A percentile compares a stretch with the other conserved stretches of the same genome.
Conservation (phyloP, 192 early-diverging fungal genomes). For the Backusella circina region DNA sequence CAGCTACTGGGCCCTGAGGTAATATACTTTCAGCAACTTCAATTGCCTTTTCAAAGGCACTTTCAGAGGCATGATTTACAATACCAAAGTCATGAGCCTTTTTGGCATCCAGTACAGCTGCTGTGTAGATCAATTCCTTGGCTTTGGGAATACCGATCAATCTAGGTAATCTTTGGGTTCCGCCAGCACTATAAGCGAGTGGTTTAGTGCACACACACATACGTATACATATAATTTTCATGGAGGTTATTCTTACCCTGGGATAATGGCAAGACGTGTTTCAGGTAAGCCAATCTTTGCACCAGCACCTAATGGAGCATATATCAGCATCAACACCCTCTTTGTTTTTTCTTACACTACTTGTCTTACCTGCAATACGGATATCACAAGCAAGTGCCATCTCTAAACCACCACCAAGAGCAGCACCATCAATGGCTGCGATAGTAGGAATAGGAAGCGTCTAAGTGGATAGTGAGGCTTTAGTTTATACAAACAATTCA, state of each 20-base stretch:
- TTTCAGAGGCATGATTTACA: slow-evolving; percentile 74
- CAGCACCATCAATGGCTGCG: slow-evolving; percentile 89
- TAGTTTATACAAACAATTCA: background rate
- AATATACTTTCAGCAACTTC: slow-evolving; percentile 77
- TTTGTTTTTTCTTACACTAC: background rate
- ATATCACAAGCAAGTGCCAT: slow-evolving; percentile 88
- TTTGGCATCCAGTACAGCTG: slow-evolving; percentile 57
- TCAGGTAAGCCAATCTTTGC: slow-evolving; percentile 89
- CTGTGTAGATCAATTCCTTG: slow-evolving; percentile 94
- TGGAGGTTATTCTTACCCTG: slow-evolving; percentile 60
- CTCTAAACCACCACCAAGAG: slow-evolving; percentile 91
- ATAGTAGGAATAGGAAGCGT: slow-evolving; percentile 91
- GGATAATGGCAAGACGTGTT: slow-evolving; percentile 92
- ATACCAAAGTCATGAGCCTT: slow-evolving; percentile 70
- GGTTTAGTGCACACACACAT: background rate
- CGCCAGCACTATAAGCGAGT: slow-evolving; percentile 72
- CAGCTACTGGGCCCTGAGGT: slow-evolving; percentile 79
- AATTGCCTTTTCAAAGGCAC: slow-evolving; percentile 68
- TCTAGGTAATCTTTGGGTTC: slow-evolving; percentile 87
- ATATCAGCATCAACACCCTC: background rate
- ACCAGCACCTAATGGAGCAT: slow-evolving; percentile 33
- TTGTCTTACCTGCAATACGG: slow-evolving; percentile 69
- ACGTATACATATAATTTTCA: background rate
- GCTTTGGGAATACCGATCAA: slow-evolving; percentile 83
- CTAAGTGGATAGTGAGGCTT: slow-evolving; percentile 21